A percentile compares a stretch with the other conserved stretches of the same genome.
Evolutionary conservation across 345 rosid genomes (phyloP).

Genomic region (sweet orange (Citrus sinensis)): DVS_A1.0 CM039161.1:7529001-7529500

Average conservation of each 20-base stretch:
- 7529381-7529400: neutral
- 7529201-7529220: conserved; percentile 6
- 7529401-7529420: conserved; percentile 43
- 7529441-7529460: conserved; percentile 98
- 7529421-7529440: conserved; percentile 98
- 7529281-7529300: conserved; percentile 91
- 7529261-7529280: conserved; percentile 90
- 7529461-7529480: conserved; percentile 89
- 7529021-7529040: neutral
- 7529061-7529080: neutral
- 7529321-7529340: neutral
- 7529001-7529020: neutral
- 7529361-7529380: neutral
- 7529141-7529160: neutral
- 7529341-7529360: neutral
- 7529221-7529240: conserved; percentile 64
- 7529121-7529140: neutral
- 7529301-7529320: conserved; percentile 84
- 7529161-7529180: neutral
- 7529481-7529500: conserved; percentile 86
- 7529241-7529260: conserved; percentile 98
- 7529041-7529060: neutral
- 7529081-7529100: neutral
- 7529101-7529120: neutral
- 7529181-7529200: neutral